A percentile compares a stretch with the other conserved stretches of the same genome.
These are phyloP conservation scores for Cyclostephanos tholiformis DNA, from an alignment of 108 stramenopile species.

Conservation along the genomic window DNA sequence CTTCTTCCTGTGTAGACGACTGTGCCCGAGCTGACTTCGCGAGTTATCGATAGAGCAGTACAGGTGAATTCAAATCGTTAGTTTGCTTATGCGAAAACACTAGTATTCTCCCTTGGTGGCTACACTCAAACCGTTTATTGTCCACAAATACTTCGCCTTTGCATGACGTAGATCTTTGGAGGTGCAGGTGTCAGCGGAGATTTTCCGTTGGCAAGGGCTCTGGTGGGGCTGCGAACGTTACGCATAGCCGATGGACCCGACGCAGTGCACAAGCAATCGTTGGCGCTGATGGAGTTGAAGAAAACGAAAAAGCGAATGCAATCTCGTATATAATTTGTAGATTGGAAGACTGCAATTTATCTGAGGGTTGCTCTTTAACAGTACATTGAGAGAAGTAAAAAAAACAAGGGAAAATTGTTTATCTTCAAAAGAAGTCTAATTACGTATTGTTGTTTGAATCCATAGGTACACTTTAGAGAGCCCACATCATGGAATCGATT, in stretches of 20 bases:
- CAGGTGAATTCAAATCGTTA: constrained; percentile 52
- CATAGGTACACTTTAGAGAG: too few relatives aligned
- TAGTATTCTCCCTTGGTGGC: not conserved
- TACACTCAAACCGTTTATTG: constrained; percentile 29
- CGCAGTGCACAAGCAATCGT: constrained; percentile 85
- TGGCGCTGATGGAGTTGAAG: constrained; percentile 66
- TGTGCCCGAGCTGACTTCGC: constrained; percentile 72
- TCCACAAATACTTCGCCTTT: constrained; percentile 5
- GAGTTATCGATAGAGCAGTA: constrained; percentile 91
- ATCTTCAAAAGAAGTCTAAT: too few relatives aligned
- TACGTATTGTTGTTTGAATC: too few relatives aligned
- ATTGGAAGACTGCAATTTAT: not conserved
- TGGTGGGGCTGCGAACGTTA: constrained; percentile 81
- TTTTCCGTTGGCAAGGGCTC: constrained; percentile 75
- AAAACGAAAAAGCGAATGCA: constrained; percentile 10
- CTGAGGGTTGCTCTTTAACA: too few relatives aligned
- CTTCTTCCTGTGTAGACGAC: constrained; percentile 10
- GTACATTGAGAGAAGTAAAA: too few relatives aligned
- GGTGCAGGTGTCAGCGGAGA: constrained; percentile 90
- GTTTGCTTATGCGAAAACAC: not conserved
- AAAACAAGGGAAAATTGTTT: too few relatives aligned
- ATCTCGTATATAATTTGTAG: constrained; percentile 10
- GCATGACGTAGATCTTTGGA: constrained; percentile 68
- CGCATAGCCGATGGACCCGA: constrained; percentile 98
- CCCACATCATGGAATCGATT: too few relatives aligned